phyloP scores from a whole-genome alignment of 1,284 basidiomycete genomes.

The Waitea zeae region DNA sequence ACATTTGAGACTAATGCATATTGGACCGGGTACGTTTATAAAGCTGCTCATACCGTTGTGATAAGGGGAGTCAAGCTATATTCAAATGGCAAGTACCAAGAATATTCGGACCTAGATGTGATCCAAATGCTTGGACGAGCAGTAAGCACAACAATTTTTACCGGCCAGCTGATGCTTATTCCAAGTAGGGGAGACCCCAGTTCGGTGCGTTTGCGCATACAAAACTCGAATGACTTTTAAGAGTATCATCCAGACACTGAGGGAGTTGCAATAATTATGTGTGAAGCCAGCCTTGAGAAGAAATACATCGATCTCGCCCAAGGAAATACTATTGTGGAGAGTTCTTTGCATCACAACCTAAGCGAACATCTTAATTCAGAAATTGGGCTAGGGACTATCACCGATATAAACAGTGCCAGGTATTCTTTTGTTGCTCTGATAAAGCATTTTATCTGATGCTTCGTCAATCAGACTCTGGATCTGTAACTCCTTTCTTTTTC shows the following conservation, averaged over 20 bases:
- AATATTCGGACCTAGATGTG: conserved; percentile 71
- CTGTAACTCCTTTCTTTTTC: conserved; percentile 65
- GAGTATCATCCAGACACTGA: conserved; percentile 53
- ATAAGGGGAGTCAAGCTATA: conserved; percentile 69
- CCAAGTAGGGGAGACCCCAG: conserved; percentile 69
- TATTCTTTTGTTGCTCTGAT: too few species aligned
- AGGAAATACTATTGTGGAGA: conserved; percentile 64
- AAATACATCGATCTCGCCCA: conserved; percentile 56
- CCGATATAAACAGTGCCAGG: conserved; percentile 36
- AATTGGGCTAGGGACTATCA: conserved; percentile 72
- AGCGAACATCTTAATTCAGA: conserved; percentile 88
- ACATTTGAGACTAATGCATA: not conserved
- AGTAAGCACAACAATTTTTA: conserved; percentile 23
- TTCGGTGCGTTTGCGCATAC: conserved; percentile 37
- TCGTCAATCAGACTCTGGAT: conserved; percentile 51
- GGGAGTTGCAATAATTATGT: conserved; percentile 65
- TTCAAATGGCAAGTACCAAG: conserved; percentile 41
- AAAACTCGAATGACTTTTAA: conserved; percentile 1
- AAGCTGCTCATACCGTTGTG: conserved; percentile 67
- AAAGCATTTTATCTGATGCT: too few species aligned
- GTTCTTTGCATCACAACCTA: conserved; percentile 68
- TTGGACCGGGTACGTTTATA: not conserved
- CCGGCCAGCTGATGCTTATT: conserved; percentile 1
- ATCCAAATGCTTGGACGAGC: conserved; percentile 80
- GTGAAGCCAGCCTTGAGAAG: conserved; percentile 51